phyloP scores from a whole-genome alignment of 2,329 filamentous ascomycete genomes.

The Trichoderma sp. region DNA sequence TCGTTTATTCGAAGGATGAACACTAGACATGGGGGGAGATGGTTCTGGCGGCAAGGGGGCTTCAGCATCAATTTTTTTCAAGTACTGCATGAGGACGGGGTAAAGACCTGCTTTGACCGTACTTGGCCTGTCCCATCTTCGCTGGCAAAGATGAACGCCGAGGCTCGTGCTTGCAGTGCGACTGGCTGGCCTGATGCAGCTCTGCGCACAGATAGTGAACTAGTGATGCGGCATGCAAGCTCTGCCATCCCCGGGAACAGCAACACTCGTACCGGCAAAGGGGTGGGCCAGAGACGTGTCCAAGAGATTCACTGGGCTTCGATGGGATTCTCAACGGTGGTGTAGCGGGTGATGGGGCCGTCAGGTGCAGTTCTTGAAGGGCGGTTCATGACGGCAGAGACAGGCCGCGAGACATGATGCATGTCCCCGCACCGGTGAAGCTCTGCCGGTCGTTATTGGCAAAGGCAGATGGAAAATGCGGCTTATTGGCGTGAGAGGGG shows the following conservation, averaged over 20 bases:
- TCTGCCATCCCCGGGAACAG: background rate
- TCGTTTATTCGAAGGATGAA: background rate
- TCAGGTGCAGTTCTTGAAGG: background rate
- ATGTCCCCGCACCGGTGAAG: slow-evolving; percentile 15
- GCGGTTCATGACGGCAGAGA: background rate
- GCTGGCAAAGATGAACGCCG: background rate
- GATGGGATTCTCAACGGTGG: background rate
- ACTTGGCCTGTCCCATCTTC: background rate
- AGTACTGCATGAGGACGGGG: background rate
- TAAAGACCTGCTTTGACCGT: background rate
- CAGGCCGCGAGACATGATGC: background rate
- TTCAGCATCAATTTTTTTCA: background rate
- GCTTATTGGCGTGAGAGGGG: background rate
- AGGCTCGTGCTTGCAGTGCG: background rate
- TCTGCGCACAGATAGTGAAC: background rate
- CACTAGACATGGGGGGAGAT: background rate
- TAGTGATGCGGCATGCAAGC: background rate
- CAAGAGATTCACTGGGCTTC: background rate
- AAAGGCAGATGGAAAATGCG: background rate
- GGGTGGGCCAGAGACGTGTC: background rate
- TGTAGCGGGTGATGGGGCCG: background rate
- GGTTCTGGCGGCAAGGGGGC: background rate
- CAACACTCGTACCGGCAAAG: background rate
- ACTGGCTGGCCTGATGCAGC: background rate
- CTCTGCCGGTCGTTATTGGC: background rate